phyloP scores from a whole-genome alignment of 108 stramenopile species.

The Skeletonema grethae region DNA sequence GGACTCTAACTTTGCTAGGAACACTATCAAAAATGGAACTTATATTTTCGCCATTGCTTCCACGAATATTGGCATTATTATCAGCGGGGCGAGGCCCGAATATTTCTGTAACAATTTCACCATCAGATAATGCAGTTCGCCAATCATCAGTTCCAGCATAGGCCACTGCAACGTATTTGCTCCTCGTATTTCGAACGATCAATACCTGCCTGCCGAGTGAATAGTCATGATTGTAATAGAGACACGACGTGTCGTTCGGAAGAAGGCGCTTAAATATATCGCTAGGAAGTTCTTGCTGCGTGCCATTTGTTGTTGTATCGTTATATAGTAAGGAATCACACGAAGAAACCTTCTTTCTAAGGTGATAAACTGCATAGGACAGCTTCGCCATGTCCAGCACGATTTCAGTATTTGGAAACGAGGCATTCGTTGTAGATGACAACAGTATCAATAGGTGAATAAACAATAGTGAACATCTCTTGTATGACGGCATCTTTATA shows the following conservation, averaged over 20 bases:
- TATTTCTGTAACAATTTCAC: conserved; percentile 56
- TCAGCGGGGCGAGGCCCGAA: conserved; percentile 59
- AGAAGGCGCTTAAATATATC: conserved; percentile 34
- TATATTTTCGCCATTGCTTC: neutral
- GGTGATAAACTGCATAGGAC: conserved; percentile 34
- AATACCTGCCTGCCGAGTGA: conserved; percentile 72
- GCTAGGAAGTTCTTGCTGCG: neutral
- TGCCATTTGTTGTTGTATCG: neutral
- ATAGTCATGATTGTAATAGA: conserved; percentile 72
- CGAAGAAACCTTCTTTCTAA: conserved; percentile 34
- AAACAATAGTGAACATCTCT: neutral
- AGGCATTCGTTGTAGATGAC: neutral
- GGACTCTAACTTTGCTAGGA: conserved; percentile 50
- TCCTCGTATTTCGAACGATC: conserved; percentile 38
- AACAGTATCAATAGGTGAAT: neutral
- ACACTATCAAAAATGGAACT: conserved; percentile 30
- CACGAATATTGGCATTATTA: conserved; percentile 5
- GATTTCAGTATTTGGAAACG: conserved; percentile 35
- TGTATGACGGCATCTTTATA: too few relatives aligned
- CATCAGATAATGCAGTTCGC: conserved; percentile 69
- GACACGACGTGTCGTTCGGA: conserved; percentile 52
- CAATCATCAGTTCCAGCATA: conserved; percentile 88
- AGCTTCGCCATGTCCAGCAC: conserved; percentile 45
- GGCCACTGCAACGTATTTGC: conserved; percentile 66
- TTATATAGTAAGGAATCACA: conserved; percentile 10